phyloP scores from a whole-genome alignment of 768 basidiomycete species.

The Mycena rosella region DNA sequence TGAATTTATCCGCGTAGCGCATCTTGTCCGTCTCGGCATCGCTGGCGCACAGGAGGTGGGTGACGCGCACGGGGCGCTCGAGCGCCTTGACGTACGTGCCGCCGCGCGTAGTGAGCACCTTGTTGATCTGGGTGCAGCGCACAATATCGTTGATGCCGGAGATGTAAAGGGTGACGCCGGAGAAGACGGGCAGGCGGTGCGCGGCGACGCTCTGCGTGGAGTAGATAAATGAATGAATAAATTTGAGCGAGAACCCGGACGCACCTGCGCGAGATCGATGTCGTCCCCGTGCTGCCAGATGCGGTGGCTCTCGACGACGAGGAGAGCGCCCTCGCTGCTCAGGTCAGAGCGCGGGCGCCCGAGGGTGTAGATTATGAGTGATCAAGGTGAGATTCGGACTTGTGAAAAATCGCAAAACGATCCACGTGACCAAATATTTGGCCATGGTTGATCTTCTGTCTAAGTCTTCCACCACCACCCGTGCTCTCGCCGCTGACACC shows the following conservation, averaged over 20 bases:
- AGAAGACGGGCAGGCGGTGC: conserved; percentile 61
- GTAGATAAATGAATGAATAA: not conserved
- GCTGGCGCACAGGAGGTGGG: conserved; percentile 86
- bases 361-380: no score
- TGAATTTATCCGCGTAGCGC: conserved; percentile 82
- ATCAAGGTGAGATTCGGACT: no score
- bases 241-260: conserved; percentile 37
- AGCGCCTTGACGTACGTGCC: conserved; percentile 73
- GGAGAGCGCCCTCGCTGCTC: no score
- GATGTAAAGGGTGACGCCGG: conserved; percentile 74
- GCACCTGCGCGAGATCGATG: conserved; percentile 73
- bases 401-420: no score
- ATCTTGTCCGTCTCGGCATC: conserved; percentile 82
- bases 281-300: conserved; percentile 87
- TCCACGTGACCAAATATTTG: no score
- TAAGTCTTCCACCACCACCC: no score
- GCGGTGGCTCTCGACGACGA: conserved; percentile 75
- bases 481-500: no score
- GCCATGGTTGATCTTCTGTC: no score
- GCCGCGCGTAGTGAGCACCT: conserved; percentile 67
- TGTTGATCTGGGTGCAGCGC: conserved; percentile 73
- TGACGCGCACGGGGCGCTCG: conserved; percentile 82
- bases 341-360: no score
- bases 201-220: conserved; percentile 67
- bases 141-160: conserved; percentile 80